Evolutionary conservation across 2,329 filamentous ascomycete genomes (phyloP).

Genomic region (Diplocarpon rosae): DNA sequence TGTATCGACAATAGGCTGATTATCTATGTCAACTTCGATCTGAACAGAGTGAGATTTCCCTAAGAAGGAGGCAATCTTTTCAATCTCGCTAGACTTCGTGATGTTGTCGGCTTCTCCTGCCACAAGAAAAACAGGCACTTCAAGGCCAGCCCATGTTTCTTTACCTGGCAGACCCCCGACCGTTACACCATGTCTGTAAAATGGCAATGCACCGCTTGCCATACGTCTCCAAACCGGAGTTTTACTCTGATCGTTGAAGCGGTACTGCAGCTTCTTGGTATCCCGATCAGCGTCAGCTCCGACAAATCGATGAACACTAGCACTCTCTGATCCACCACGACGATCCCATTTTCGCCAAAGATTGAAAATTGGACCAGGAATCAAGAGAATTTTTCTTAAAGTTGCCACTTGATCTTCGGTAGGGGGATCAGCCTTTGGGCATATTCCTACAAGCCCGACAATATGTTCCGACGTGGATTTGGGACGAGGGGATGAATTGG

Average conservation of each 20-base stretch:
- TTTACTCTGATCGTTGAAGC: conserved; percentile 72
- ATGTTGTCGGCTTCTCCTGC: conserved; percentile 68
- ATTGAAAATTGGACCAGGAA: conserved; percentile 66
- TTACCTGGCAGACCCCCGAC: conserved; percentile 57
- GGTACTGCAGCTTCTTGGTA: conserved; percentile 55
- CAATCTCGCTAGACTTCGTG: conserved; percentile 59
- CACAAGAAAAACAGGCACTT: conserved; percentile 66
- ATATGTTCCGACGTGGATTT: conserved; percentile 50
- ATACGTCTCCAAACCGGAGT: conserved; percentile 77
- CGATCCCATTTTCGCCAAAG: conserved; percentile 69
- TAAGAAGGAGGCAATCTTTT: conserved; percentile 47
- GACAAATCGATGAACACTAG: conserved; percentile 69
- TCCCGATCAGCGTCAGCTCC: conserved; percentile 54
- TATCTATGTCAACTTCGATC: conserved; percentile 21
- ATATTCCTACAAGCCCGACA: conserved; percentile 70
- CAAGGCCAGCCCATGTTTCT: conserved; percentile 60
- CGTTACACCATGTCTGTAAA: conserved; percentile 40
- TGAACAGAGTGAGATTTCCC: conserved; percentile 18
- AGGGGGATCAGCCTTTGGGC: conserved; percentile 59
- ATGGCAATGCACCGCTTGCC: conserved; percentile 59
- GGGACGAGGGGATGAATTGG: conserved; percentile 32
- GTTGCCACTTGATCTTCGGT: conserved; percentile 38
- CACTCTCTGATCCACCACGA: conserved; percentile 64
- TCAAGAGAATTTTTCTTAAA: conserved; percentile 48
- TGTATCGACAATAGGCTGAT: conserved; percentile 35